Percentiles rank a stretch among this genome's conserved stretches.
phyloP scores from a whole-genome alignment of 768 basidiomycete species.

The Lactarius hengduanensis region DNA sequence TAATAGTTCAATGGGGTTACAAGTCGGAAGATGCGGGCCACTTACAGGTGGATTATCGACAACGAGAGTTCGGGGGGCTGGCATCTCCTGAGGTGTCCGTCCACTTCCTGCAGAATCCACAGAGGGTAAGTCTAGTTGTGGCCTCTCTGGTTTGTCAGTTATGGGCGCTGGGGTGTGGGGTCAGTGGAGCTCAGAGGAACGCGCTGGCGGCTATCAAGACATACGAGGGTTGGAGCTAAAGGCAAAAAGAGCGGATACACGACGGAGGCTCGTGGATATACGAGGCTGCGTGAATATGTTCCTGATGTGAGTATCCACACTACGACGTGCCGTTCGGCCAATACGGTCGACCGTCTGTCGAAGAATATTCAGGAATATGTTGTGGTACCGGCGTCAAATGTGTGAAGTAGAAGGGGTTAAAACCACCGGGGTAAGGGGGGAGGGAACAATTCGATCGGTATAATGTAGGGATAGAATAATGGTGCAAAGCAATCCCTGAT shows the following conservation, averaged over 20 bases:
- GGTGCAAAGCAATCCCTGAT: slow-evolving; percentile 12
- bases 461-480: neutral
- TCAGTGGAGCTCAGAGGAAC: neutral
- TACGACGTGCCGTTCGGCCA: slow-evolving; percentile 66
- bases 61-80: neutral
- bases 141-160: slow-evolving; percentile 44
- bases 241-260: slow-evolving; percentile 72
- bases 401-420: slow-evolving; percentile 5
- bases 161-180: slow-evolving; percentile 47
- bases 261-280: slow-evolving; percentile 61
- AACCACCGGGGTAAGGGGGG: neutral
- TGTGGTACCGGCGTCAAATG: neutral
- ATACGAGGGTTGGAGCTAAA: slow-evolving; percentile 63
- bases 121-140: slow-evolving; percentile 40
- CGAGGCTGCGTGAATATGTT: slow-evolving; percentile 70
- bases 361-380: slow-evolving; percentile 1
- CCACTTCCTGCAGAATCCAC: slow-evolving; percentile 3
- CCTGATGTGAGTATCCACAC: slow-evolving; percentile 67
- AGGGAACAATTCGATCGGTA: neutral
- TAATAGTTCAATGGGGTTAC: neutral
- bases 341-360: slow-evolving; percentile 65
- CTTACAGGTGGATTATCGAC: slow-evolving; percentile 10
- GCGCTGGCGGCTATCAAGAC: slow-evolving; percentile 32
- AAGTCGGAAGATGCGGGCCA: neutral
- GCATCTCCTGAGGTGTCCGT: neutral